Conservation (phyloP, 2,329 filamentous ascomycete genomes). For the Aspergillus floridensis region DNA sequence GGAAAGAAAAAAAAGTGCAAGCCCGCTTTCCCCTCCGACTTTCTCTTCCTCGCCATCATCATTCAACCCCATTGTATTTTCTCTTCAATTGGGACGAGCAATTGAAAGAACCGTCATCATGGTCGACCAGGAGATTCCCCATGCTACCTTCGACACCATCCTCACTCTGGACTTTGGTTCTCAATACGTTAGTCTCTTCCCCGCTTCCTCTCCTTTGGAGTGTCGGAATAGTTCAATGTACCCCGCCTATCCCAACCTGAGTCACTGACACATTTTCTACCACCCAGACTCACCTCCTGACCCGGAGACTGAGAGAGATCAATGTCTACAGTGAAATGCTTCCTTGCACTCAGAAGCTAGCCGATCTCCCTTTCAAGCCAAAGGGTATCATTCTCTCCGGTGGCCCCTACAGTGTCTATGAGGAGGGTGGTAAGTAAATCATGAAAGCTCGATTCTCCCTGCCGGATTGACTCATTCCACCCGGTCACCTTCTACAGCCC, state of each 20-base stretch:
- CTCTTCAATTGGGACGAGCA: background rate
- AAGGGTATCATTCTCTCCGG: constrained; percentile 61
- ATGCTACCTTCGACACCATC: constrained; percentile 59
- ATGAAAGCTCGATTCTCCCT: background rate
- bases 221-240: constrained; percentile 10
- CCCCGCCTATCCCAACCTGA: constrained; percentile 2
- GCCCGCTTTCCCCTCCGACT: background rate
- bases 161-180: constrained; percentile 68
- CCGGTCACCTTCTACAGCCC: constrained; percentile 46
- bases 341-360: constrained; percentile 77
- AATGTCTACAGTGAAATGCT: constrained; percentile 86
- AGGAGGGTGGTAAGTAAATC: constrained; percentile 50
- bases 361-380: constrained; percentile 74
- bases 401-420: constrained; percentile 76
- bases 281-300: constrained; percentile 18
- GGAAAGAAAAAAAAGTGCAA: background rate
- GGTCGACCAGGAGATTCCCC: constrained; percentile 21
- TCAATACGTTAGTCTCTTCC: constrained; percentile 15
- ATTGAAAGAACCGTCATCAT: constrained; percentile 11
- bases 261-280: constrained; percentile 5
- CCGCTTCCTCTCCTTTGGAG: background rate
- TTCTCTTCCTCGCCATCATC: background rate
- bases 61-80: background rate
- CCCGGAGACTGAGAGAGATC: constrained; percentile 64
- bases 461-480: background rate